Evolutionary conservation across 345 rosid genomes (phyloP), one percentile per base, ranked within the genome.

Genomic region (Euphorbia peplus): DNA sequence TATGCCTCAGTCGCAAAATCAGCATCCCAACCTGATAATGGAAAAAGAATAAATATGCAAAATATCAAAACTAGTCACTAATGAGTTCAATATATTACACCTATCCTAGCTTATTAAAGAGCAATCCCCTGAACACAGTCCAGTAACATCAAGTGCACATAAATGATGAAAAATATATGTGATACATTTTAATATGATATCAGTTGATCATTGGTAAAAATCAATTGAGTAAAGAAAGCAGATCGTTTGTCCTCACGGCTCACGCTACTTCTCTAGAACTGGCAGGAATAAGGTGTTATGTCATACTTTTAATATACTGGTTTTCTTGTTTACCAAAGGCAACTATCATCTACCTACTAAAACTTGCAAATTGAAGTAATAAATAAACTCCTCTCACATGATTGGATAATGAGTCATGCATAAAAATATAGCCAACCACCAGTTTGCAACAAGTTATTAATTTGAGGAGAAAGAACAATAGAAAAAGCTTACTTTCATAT

Each of bases 1-100:
- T 95, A 95, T n/a, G 96, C 99, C 88, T 92, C 96, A 5, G 99
- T 95, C 15, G 99, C 99, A 85, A 95, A 86, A 79, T 95, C 99
- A 76, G 99, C 91, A 86, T 95, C 99, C 99, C 99, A 95, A 48
- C 86, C 99, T 95, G 84, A 73, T 56, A 60, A 29, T 26, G 19
- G 16, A 0, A 16, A 29, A 73, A 39, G 22, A 42, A 29, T 44
- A 30, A 63, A 24, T 42, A 24, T 1, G 26, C 29, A 60, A 4
- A 10, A 53, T 19, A 37, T 22, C 30, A 35, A 48, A 50, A 32
- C 16, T 5, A 22, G 55, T 48, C 26, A 44, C 16, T 51, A n/a
- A 59, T 11, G 60, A 65, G 24, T 66, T 70, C 11, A 60, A 50
- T 15, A 39, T 26, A 46, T 39, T 16, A 15, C 32, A 39, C 1